Conservation (phyloP, 2,329 filamentous ascomycete species). For the Fusarium bulbicola region DNA sequence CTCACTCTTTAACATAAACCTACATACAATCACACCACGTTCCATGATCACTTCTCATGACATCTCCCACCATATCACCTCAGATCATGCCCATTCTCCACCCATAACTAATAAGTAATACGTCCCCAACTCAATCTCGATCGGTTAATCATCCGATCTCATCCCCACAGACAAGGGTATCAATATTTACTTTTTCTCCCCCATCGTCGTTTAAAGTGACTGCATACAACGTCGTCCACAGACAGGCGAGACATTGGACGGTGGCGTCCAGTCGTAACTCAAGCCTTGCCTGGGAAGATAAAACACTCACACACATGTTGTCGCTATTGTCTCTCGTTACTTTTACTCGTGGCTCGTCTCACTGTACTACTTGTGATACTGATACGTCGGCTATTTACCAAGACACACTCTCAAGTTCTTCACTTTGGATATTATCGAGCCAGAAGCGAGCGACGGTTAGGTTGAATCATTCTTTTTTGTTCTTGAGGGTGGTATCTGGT, state of each 20-base stretch:
- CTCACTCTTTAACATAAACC: too few species aligned
- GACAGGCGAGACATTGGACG: slow-evolving; percentile 31
- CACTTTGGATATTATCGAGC: not conserved
- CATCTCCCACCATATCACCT: not conserved
- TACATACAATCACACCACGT: not conserved
- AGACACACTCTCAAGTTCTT: not conserved
- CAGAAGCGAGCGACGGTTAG: not conserved
- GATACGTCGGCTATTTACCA: slow-evolving; percentile 13
- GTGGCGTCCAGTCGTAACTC: slow-evolving; percentile 33
- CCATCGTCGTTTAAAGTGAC: not conserved
- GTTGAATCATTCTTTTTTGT: not conserved
- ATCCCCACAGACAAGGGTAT: not conserved
- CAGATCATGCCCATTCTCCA: not conserved
- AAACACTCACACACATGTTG: not conserved
- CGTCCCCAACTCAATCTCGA: not conserved
- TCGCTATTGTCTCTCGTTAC: slow-evolving; percentile 21
- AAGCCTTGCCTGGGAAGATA: slow-evolving; percentile 9
- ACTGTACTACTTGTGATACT: slow-evolving; percentile 5
- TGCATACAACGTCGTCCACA: slow-evolving; percentile 9
- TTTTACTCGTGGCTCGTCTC: slow-evolving; percentile 26
- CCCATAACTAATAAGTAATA: not conserved
- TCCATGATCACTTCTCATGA: not conserved
- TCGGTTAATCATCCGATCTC: not conserved
- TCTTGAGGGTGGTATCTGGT: slow-evolving; percentile 9
- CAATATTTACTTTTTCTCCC: not conserved